These are phyloP conservation scores for Populus hybrid DNA, from an alignment of 441 rosid genomes.

Conservation along the genomic window DNA sequence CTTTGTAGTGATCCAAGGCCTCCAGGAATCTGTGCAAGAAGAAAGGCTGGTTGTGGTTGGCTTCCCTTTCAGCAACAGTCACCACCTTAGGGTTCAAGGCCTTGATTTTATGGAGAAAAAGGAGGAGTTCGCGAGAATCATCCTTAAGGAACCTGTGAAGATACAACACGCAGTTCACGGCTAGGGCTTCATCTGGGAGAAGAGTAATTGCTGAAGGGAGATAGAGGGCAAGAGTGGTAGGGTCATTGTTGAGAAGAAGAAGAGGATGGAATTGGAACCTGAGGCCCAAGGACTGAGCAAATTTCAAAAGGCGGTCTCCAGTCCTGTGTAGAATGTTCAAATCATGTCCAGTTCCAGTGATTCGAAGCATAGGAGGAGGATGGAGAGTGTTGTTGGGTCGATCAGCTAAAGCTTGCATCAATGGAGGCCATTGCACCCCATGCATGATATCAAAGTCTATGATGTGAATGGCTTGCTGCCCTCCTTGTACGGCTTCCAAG, in stretches of 20 bases:
- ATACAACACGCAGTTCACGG: constrained; percentile 72
- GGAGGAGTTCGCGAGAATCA: constrained; percentile 48
- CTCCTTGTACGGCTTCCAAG: constrained; percentile 61
- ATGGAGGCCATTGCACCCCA: constrained; percentile 98
- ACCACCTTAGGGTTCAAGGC: constrained; percentile 67
- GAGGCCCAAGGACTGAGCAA: constrained; percentile 77
- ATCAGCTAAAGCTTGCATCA: constrained; percentile 90
- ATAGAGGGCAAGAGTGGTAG: constrained; percentile 37
- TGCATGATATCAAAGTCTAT: constrained; percentile 90
- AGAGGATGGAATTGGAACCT: constrained; percentile 74
- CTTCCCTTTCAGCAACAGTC: constrained; percentile 81
- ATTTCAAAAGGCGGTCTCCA: constrained; percentile 68
- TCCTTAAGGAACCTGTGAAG: constrained; percentile 59
- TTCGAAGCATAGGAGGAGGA: constrained; percentile 64
- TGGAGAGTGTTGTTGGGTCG: constrained; percentile 36
- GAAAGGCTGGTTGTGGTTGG: constrained; percentile 59
- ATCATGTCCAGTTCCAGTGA: constrained; percentile 79
- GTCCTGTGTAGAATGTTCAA: constrained; percentile 50
- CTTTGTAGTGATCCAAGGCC: constrained; percentile 72
- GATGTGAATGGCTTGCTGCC: constrained; percentile 61
- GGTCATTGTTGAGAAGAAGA: constrained; percentile 49
- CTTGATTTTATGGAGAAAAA: constrained; percentile 62
- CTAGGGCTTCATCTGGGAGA: constrained; percentile 64
- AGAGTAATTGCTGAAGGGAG: constrained; percentile 46
- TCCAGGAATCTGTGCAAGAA: constrained; percentile 70